Base-by-base conservation (phyloP, 2,329 filamentous ascomycete genomes). In the Fusarium tuaranense region DNA sequence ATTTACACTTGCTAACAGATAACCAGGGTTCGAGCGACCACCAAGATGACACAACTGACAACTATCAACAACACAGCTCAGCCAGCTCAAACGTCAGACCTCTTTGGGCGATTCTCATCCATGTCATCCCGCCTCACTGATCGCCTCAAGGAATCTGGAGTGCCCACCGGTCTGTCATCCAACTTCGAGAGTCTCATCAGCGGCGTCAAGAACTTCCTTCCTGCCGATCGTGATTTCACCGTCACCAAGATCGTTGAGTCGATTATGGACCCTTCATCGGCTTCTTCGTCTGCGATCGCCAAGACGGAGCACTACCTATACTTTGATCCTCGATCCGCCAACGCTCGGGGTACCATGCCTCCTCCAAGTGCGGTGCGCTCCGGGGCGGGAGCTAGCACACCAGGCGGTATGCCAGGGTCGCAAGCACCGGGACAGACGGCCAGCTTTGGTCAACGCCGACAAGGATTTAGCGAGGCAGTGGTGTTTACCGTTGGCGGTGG, bases 201-300 rank as follows among this genome's bases (percentile, higher is more conserved):
- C 7, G 96, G 96, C 51, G 96, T 99, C 80, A 99, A 98, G 85
- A 98, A 98, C 84, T 97, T 99, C 84, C 86, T 99, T n/a, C 97
- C 97, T 0, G 94, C 92, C 16, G 97, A 99, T 85, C 95, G 95
- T 78, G 97, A 99, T 81, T 89, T 98, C 12, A 98, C 97, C 0
- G 90, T 99, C 63, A 99, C 97, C 67, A 98, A 98, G 84, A 98
- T 99, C 80, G 96, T 97, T 46, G 97, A 99, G 83, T 97, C 95
- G 2, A 92, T 99, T 79, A 99, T 99, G 96, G 97, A 99, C 80
- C 97, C 97, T 0, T 90, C 94, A 55, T 91, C 95, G 13, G 96
- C 97, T 4, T 95, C 94, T 5, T 96, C 94, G 7, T 96, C 93
- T 30, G 97, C 97, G 30, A 97, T 99, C 75, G 93, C 95, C 70